Evolutionary conservation across 495 filamentous ascomycete genomes (phyloP), one percentile per base, ranked within the genome.

Genomic region (Monascus purpureus): DNA sequence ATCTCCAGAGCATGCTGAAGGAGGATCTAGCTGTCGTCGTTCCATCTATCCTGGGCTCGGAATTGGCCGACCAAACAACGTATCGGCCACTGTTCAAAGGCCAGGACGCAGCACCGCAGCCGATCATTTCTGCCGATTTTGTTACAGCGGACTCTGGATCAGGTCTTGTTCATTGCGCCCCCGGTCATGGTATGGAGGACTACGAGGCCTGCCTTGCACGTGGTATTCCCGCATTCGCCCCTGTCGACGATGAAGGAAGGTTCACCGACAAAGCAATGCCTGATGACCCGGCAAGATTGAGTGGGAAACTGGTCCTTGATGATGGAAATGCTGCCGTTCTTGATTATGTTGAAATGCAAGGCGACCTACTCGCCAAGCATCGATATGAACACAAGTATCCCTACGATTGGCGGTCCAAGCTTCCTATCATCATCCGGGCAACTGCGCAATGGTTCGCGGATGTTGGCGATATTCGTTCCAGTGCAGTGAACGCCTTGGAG

Each of bases 381-480:
- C 60, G 61, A 31, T 81, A 86, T 52, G 58, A 57, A 33, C 92
- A 96, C 65, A 95, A 93, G 49, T 94, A 96, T 51, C 90, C 90
- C 0, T 93, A 93, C 47, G 90, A 99, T 52, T 96, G 90, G 92
- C 68, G 92, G 20, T 90, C 90, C 2, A 96, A 95, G 50, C 68
- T 73, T 38, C 90, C 90, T 13, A 73, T 96, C 16, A 84, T 99
- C 37, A 67, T 94, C 12, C 57, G 90, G 40, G 88, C 90, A 13
- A 99, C 90, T 0, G 82, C 81, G 26, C 90, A 99, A 58, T 99
- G 90, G 90, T 96, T 99, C 44, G 85, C 90, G 25, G 80, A 94
- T 53, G 83, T 93, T 8, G 82, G 63, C 22, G 68, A 65, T 11
- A 87, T 99, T 43, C 88, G 90, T 41, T 54, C 65, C 4, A 57